Base-by-base conservation (phyloP, 2,329 filamentous ascomycete genomes). In the Rhynchosporium agropyri region DNA sequence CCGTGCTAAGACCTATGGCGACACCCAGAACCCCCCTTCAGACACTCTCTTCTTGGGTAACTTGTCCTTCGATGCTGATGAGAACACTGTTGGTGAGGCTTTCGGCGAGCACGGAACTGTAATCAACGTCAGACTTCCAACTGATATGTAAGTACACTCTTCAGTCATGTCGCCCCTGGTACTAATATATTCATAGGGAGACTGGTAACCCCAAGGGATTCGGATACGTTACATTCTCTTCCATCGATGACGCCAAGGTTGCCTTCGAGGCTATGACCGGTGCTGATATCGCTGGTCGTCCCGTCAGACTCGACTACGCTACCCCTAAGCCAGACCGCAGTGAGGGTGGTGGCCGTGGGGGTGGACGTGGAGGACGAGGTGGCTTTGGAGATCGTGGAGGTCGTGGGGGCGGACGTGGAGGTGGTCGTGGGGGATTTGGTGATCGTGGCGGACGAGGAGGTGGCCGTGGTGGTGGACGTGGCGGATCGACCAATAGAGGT, bases 1-100 rank as follows among this genome's bases (percentile, higher is more conserved):
- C 63, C 79, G 80, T 61, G 78, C 80, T 62, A 76, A 80, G 43
- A 76, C 78, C 68, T 90, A 81, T 73, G 88, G 89, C 68, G 88
- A 91, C 76, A 79, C 83, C 71, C 77, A 81, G 65, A 88, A 84
- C 76, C 80, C 84, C 68, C 84, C 86, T 67, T 84, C 82, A 73
- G 84, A 88, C 72, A 91, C 89, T 38, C 80, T 91, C 61, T 91
- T 89, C 79, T 80, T 90, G 68, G 88, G 88, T 69, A 91, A 91
- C 79, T 76, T 91, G 67, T 83, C 85, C 45, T 91, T 90, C 77
- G 83, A 87, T 68, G 86, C 84, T 72, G 82, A 84, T 70, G 84
- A 89, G 77, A 84, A 88, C 67, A 79, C 80, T 68, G 79, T 91
- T 69, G 80, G 81, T 68, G 84, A 89, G 74, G 79, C 82, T 66